Evolutionary conservation across 1,284 basidiomycete genomes (phyloP).

Genomic region (Ceratobasidium sp.): DNA sequence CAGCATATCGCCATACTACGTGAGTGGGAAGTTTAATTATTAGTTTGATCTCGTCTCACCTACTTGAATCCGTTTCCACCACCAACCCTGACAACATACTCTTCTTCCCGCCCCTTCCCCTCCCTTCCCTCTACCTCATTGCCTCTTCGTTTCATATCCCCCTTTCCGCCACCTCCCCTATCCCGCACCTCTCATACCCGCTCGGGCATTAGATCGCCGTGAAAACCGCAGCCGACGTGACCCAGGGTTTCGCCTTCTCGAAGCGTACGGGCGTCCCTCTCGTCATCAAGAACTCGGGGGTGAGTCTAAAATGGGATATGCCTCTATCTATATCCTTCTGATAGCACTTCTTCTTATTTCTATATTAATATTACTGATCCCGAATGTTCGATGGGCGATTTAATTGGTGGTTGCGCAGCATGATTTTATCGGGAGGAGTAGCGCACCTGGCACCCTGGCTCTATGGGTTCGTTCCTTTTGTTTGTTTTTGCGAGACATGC

Average conservation of each 20-base stretch:
- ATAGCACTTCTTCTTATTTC: slow-evolving; percentile 20
- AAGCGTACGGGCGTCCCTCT: slow-evolving; percentile 60
- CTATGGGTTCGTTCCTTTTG: slow-evolving; percentile 13
- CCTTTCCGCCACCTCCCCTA: background rate
- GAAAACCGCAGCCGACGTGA: slow-evolving; percentile 58
- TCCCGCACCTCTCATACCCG: background rate
- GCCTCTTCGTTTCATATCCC: background rate
- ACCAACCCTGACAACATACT: background rate
- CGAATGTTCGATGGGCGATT: too few species aligned
- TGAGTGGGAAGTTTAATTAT: slow-evolving; percentile 46
- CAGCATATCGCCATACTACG: slow-evolving; percentile 61
- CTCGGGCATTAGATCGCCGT: slow-evolving; percentile 62
- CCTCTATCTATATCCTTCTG: slow-evolving; percentile 10
- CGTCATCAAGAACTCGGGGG: slow-evolving; percentile 66
- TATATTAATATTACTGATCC: background rate
- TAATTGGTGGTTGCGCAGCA: slow-evolving; percentile 16
- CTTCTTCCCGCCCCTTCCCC: background rate
- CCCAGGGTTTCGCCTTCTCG: slow-evolving; percentile 61
- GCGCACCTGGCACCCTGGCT: slow-evolving; percentile 33
- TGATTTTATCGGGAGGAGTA: slow-evolving; percentile 33
- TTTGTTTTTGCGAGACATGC: background rate
- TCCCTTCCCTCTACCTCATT: background rate
- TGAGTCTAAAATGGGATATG: slow-evolving; percentile 17
- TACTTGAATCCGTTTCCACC: too few species aligned
- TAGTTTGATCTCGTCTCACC: too few species aligned